Evolutionary conservation across 2,329 filamentous ascomycete genomes (phyloP).

Genomic region (Pseudogymnoascus sp.): DNA sequence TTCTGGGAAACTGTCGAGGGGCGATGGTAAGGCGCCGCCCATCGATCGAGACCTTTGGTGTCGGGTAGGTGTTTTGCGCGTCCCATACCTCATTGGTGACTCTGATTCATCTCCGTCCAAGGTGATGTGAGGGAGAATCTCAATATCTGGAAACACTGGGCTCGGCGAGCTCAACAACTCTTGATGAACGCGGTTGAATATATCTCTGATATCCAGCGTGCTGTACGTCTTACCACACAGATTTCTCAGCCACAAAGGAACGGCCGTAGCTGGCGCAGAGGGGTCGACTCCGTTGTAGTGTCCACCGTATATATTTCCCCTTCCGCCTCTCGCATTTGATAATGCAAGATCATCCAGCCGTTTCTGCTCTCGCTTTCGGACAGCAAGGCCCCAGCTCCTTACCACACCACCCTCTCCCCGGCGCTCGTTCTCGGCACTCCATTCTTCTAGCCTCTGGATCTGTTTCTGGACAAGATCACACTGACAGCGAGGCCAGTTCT

Average conservation of each 20-base stretch:
- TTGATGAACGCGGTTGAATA: slow-evolving; percentile 31
- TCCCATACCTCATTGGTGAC: slow-evolving; percentile 25
- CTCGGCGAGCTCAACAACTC: slow-evolving; percentile 30
- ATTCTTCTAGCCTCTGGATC: slow-evolving; percentile 52
- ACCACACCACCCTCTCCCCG: slow-evolving; percentile 38
- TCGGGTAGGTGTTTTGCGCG: slow-evolving; percentile 17
- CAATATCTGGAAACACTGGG: slow-evolving; percentile 33
- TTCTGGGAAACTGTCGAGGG: neutral
- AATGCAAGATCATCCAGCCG: slow-evolving; percentile 38
- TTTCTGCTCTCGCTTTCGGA: slow-evolving; percentile 56
- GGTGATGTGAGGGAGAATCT: slow-evolving; percentile 32
- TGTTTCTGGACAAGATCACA: slow-evolving; percentile 55
- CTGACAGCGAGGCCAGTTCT: slow-evolving; percentile 50
- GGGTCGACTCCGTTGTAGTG: slow-evolving; percentile 18
- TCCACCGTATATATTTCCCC: slow-evolving; percentile 22
- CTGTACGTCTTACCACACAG: slow-evolving; percentile 29
- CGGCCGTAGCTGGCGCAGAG: slow-evolving; percentile 25
- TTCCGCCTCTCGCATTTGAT: slow-evolving; percentile 9
- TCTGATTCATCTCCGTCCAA: slow-evolving; percentile 24
- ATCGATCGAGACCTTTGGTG: slow-evolving; percentile 29
- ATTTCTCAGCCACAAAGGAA: slow-evolving; percentile 27
- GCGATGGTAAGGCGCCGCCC: slow-evolving; percentile 14
- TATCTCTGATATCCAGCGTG: slow-evolving; percentile 29
- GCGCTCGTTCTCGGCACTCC: slow-evolving; percentile 45
- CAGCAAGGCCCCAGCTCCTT: slow-evolving; percentile 50